Evolutionary conservation across 129 eudicot species (phyloP).

Genomic region (Tagetes patula): DNA sequence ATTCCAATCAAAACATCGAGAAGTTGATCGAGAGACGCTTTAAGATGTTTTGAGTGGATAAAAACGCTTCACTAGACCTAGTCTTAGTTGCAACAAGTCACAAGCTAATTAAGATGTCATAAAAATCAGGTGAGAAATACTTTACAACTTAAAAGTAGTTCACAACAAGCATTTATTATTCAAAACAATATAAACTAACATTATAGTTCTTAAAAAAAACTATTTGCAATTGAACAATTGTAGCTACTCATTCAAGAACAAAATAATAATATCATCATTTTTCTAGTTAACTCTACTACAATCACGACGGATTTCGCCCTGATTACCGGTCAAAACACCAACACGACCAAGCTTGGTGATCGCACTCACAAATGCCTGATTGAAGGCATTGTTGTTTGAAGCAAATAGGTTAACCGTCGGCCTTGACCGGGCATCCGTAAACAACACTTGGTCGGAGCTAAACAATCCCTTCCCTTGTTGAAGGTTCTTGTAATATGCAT

Average conservation of each 20-base stretch:
- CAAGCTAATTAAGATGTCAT: neutral
- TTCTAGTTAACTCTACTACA: slow-evolving; percentile 40
- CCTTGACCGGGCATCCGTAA: slow-evolving; percentile 52
- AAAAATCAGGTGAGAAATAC: neutral
- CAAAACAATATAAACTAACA: slow-evolving; percentile 24
- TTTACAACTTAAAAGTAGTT: neutral
- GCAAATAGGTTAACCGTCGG: slow-evolving; percentile 62
- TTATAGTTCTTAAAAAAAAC: slow-evolving; percentile 8
- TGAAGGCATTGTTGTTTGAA: slow-evolving; percentile 43
- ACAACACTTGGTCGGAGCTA: slow-evolving; percentile 64
- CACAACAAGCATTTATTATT: neutral
- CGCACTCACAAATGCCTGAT: slow-evolving; percentile 55
- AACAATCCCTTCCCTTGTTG: slow-evolving; percentile 70
- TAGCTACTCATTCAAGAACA: slow-evolving; percentile 26
- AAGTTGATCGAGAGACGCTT: too few species aligned
- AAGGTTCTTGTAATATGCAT: slow-evolving; percentile 65
- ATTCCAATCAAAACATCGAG: too few species aligned
- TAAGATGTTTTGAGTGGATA: too few species aligned
- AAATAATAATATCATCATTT: neutral
- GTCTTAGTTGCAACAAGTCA: neutral
- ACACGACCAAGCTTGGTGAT: slow-evolving; percentile 74
- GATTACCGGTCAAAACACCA: slow-evolving; percentile 74
- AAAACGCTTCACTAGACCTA: too few species aligned
- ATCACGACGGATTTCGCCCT: slow-evolving; percentile 71
- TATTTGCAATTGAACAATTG: slow-evolving; percentile 23